phyloP scores from a whole-genome alignment of 345 rosid species.

The Hibiscus tridactylites region DNA sequence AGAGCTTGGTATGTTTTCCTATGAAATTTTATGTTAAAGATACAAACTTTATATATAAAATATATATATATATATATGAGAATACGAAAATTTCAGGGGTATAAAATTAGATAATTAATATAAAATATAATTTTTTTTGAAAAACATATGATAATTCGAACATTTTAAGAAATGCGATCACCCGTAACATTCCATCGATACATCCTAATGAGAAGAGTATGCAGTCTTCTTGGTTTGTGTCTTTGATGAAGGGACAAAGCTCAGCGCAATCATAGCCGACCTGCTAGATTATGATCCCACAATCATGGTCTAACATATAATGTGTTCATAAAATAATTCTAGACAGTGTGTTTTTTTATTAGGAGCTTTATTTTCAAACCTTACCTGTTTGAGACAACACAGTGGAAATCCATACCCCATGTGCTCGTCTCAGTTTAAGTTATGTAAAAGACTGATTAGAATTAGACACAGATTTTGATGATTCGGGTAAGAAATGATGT shows the following conservation, averaged over 20 bases:
- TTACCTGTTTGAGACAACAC: not conserved
- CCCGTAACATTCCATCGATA: no score
- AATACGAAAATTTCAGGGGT: no score
- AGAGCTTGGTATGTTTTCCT: no score
- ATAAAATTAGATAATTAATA: no score
- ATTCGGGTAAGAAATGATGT: no score
- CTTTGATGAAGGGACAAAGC: slow-evolving; percentile 39
- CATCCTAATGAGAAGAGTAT: no score
- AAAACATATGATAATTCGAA: no score
- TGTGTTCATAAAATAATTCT: slow-evolving; percentile 8
- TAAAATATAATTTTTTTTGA: no score
- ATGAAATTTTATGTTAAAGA: no score
- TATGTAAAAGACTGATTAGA: not conserved
- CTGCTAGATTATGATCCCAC: slow-evolving; percentile 52
- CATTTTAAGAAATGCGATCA: no score
- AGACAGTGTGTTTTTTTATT: not conserved
- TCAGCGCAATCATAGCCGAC: slow-evolving; percentile 69
- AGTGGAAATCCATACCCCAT: slow-evolving; percentile 23
- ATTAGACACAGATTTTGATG: not conserved
- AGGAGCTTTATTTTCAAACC: not conserved
- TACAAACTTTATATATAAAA: no score
- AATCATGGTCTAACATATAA: slow-evolving; percentile 32
- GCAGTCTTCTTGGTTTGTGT: slow-evolving; percentile 52
- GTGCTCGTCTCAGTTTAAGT: slow-evolving; percentile 25
- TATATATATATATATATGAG: no score